Evolutionary conservation across 805 yeast genomes (phyloP), one percentile per base, ranked within the genome.

Genomic region (Ogataea pini): DNA sequence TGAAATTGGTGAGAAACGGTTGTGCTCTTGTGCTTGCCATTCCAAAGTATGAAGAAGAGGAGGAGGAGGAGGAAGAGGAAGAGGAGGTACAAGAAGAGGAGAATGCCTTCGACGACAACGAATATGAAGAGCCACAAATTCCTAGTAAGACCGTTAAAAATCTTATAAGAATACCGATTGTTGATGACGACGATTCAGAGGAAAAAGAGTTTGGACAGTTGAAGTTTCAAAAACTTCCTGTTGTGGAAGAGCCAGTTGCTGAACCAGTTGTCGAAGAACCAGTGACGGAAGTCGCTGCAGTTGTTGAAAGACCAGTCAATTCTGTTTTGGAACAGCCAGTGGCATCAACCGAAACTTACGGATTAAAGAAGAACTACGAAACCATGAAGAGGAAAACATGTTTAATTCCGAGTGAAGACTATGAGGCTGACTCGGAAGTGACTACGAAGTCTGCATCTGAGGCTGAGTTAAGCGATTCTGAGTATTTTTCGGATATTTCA

Each of bases 311-410:
- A 5, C 12, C 18, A 12, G 17, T n/a, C n/a, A n/a, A n/a, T n/a
- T n/a, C n/a, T n/a, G n/a, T n/a, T n/a, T n/a, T n/a, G n/a, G n/a
- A n/a, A n/a, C n/a, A n/a, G n/a, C n/a, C n/a, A n/a, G n/a, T n/a
- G n/a, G n/a, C n/a, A n/a, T n/a, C n/a, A n/a, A n/a, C n/a, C n/a
- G n/a, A n/a, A n/a, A n/a, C n/a, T n/a, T n/a, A 18, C 28, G 25
- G 36, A 22, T 32, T 52, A 7, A 48, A 62, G 41, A 61, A 56
- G 34, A 65, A 65, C 44, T 65, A 65, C 34, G 54, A 55, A 22
- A 65, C 69, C 1, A 42, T 48, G 17, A 48, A 46, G 7, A 56
- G 69, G 37, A 59, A 54, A 40, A 59, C 68, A 1, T 49, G 45
- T 3, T 53, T 62, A 42, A 50, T 57, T 8, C 65, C 67, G 31